Base-by-base conservation (phyloP, 371 early-diverging fungal species). In the Mortierella sp. region DNA sequence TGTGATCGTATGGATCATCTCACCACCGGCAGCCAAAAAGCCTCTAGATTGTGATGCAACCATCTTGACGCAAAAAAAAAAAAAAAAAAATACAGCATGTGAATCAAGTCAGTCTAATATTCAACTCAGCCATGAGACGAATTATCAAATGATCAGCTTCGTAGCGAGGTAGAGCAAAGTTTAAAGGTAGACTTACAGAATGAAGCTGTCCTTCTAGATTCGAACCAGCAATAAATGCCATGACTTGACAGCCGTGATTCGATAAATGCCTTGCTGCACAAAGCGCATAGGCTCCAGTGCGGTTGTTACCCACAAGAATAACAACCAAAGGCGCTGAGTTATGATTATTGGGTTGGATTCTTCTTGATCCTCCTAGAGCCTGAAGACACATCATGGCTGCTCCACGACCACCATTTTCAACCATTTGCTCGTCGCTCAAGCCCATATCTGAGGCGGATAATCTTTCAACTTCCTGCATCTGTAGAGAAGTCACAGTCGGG, bases 351-450 rank as follows among this genome's bases (percentile, higher is more conserved):
- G 88, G 86, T 23, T 88, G 86, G 66, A 91, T 88, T 15, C 96
- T 86, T 45, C 92, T 85, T 8, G 89, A 86, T 28, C 94, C 95
- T 42, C 93, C 91, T 6, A 94, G 68, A 19, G 88, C 86, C 61
- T 93, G 91, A 31, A 94, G 78, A 34, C 86, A 88, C 83, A 93
- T 76, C 85, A 90, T 85, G 28, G 92, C 88, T 3, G 89, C 84
- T n/a, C 93, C 89, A 26, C 94, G 85, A 2, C 94, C 96, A 12
- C 91, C 94, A 82, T 94, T 95, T 75, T 95, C 95, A 53, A 93
- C 85, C 86, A 94, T 86, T 68, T 92, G 93, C 42, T 88, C 88
- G 23, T 91, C 88, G 63, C 85, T 89, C 13, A 91, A 89, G 5
- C 94, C 94, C 26, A 89, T 89, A 49, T 89, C 89, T 7, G 61